Evolutionary conservation across 352 stramenopile genomes (phyloP).

Genomic region (Albugo laibachii): DNA sequence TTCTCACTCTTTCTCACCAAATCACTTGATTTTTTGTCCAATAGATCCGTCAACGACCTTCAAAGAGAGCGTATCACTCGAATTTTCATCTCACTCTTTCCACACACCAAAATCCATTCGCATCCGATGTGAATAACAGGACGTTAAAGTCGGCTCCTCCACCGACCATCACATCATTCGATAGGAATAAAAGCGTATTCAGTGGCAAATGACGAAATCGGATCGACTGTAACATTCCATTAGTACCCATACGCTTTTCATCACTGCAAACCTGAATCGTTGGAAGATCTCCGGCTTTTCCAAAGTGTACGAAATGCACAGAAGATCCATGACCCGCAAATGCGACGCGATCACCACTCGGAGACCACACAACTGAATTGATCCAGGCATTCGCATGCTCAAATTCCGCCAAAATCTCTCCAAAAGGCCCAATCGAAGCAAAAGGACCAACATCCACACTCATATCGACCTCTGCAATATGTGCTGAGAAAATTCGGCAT

Average conservation of each 20-base stretch:
- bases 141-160: slow-evolving; percentile 86
- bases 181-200: slow-evolving; percentile 74
- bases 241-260: neutral
- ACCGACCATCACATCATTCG: slow-evolving; percentile 72
- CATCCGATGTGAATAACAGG: slow-evolving; percentile 66
- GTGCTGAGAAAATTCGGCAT: slow-evolving; percentile 84
- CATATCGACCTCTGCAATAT: slow-evolving; percentile 66
- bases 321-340: slow-evolving; percentile 84
- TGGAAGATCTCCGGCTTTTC: slow-evolving; percentile 33
- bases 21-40: slow-evolving; percentile 53
- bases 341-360: slow-evolving; percentile 67
- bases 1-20: slow-evolving; percentile 17
- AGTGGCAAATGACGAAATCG: slow-evolving; percentile 74
- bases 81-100: neutral
- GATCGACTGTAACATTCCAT: slow-evolving; percentile 37
- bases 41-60: slow-evolving; percentile 51
- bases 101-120: slow-evolving; percentile 41
- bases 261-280: slow-evolving; percentile 34
- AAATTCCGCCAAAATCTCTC: slow-evolving; percentile 64
- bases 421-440: slow-evolving; percentile 49
- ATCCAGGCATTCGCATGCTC: slow-evolving; percentile 83
- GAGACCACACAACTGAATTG: slow-evolving; percentile 82
- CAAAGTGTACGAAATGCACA: slow-evolving; percentile 81
- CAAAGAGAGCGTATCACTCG: neutral
- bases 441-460: slow-evolving; percentile 51